Evolutionary conservation across 2,329 filamentous ascomycete genomes (phyloP).

Genomic region (Lecanoromycetidae sp.): DNA sequence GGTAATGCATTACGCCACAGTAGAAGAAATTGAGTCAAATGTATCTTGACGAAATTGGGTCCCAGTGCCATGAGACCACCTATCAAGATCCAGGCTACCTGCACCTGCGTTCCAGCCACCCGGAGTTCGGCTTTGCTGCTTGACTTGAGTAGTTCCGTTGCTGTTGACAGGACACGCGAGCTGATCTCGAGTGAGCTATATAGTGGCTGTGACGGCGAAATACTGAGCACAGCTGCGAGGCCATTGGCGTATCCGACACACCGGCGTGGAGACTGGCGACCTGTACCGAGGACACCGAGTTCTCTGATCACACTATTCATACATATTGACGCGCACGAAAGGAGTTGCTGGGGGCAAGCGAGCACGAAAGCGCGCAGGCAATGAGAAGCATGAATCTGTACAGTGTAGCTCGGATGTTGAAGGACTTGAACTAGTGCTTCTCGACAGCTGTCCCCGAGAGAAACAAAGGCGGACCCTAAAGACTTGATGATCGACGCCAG

Average conservation of each 20-base stretch:
- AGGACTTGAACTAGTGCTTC: constrained; percentile 82
- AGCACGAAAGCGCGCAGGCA: constrained; percentile 80
- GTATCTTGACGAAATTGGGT: constrained; percentile 97
- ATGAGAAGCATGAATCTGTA: constrained; percentile 78
- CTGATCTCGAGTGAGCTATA: constrained; percentile 95
- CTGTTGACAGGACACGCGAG: constrained; percentile 78
- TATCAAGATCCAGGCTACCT: constrained; percentile 95
- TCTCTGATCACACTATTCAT: constrained; percentile 92
- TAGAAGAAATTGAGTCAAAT: constrained; percentile 81
- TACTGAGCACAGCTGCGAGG: constrained; percentile 79
- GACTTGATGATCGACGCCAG: constrained; percentile 65
- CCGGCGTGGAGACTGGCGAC: constrained; percentile 64
- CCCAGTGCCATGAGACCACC: constrained; percentile 93
- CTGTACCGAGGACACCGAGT: constrained; percentile 61
- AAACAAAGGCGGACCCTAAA: constrained; percentile 69
- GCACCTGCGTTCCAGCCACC: constrained; percentile 85
- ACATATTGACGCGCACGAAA: constrained; percentile 85
- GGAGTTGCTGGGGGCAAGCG: constrained; percentile 80
- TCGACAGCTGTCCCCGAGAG: constrained; percentile 68
- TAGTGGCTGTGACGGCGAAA: constrained; percentile 73
- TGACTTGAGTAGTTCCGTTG: constrained; percentile 81
- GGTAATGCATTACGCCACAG: constrained; percentile 96
- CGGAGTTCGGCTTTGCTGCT: constrained; percentile 84
- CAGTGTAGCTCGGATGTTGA: constrained; percentile 90
- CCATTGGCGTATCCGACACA: constrained; percentile 89